Evolutionary conservation across 2,329 filamentous ascomycete genomes (phyloP).

Genomic region (Aspergillus brasiliensis): DNA sequence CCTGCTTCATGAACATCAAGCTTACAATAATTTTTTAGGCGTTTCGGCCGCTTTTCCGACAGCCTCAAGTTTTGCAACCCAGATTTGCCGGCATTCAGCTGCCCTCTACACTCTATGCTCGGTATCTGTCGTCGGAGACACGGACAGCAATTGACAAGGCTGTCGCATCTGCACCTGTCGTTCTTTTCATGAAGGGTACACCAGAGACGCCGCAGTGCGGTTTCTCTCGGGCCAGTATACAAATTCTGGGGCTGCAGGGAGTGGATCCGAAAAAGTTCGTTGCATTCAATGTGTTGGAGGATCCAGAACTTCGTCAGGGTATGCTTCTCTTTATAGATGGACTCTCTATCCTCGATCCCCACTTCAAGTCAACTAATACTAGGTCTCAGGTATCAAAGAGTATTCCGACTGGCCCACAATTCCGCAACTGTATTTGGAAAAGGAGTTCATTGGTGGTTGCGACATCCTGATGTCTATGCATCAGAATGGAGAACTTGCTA

Average conservation of each 20-base stretch:
- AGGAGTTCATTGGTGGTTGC: conserved; percentile 96
- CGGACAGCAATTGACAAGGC: conserved; percentile 86
- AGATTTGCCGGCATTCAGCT: conserved; percentile 40
- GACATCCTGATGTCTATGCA: conserved; percentile 98
- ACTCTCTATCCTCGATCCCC: neutral
- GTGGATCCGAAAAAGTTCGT: conserved; percentile 95
- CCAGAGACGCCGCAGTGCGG: conserved; percentile 95
- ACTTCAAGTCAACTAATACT: conserved; percentile 5
- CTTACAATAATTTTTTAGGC: conserved; percentile 23
- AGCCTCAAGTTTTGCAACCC: conserved; percentile 24
- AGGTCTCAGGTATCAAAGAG: conserved; percentile 82
- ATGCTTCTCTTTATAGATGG: conserved; percentile 32
- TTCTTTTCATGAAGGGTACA: conserved; percentile 99
- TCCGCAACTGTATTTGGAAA: conserved; percentile 91
- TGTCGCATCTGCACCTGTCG: conserved; percentile 82
- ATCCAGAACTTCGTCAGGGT: conserved; percentile 82
- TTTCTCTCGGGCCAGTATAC: conserved; percentile 91
- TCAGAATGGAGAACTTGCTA: conserved; percentile 89
- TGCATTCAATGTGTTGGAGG: conserved; percentile 97
- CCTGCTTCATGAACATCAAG: conserved; percentile 1
- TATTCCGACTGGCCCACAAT: conserved; percentile 99
- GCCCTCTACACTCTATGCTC: conserved; percentile 42
- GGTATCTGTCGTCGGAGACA: conserved; percentile 79
- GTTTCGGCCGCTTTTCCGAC: conserved; percentile 34
- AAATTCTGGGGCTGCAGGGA: conserved; percentile 91